Evolutionary conservation across 2,329 filamentous ascomycete species (phyloP), one percentile per base, ranked within the genome.

Genomic region (Xylaria sp.): DNA sequence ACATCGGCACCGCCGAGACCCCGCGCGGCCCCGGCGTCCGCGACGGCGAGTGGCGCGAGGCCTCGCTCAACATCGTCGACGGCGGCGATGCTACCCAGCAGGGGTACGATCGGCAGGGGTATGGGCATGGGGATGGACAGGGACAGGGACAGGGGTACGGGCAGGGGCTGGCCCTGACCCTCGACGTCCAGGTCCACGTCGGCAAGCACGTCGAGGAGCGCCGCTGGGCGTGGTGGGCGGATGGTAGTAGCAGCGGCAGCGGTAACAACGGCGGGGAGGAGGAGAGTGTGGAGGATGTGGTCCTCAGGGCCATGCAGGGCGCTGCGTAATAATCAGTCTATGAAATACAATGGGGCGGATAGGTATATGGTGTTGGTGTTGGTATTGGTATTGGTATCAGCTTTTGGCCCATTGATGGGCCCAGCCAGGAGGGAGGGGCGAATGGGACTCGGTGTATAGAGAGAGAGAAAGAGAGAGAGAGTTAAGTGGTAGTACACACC

Each of bases 51-150:
- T 34, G 29, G 29, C 51, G 19, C 18, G 59, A 61, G 22, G 61
- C 54, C 1, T 52, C 24, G 6, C 18, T 69, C 20, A 44, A 59
- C 16, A 56, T 68, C 43, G 17, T 62, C 83, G 66, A 93, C 91
- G 54, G 92, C 16, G 18, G 18, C 2, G 52, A 59, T 17, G 40
- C n/a, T n/a, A n/a, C n/a, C n/a, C n/a, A n/a, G n/a, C n/a, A n/a
- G n/a, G n/a, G n/a, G n/a, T n/a, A n/a, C n/a, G n/a, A n/a, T n/a
- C n/a, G n/a, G n/a, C n/a, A n/a, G n/a, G n/a, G n/a, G n/a, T n/a
- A n/a, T n/a, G n/a, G n/a, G n/a, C n/a, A n/a, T n/a, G n/a, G n/a
- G n/a, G n/a, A n/a, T n/a, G n/a, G n/a, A n/a, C n/a, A n/a, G n/a
- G n/a, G n/a, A n/a, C n/a, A n/a, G n/a, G n/a, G n/a, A n/a, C n/a